A percentile compares a stretch with the other conserved stretches of the same genome.
Conservation (phyloP, 2,329 filamentous ascomycete species). For the Didymella pomorum region DNA sequence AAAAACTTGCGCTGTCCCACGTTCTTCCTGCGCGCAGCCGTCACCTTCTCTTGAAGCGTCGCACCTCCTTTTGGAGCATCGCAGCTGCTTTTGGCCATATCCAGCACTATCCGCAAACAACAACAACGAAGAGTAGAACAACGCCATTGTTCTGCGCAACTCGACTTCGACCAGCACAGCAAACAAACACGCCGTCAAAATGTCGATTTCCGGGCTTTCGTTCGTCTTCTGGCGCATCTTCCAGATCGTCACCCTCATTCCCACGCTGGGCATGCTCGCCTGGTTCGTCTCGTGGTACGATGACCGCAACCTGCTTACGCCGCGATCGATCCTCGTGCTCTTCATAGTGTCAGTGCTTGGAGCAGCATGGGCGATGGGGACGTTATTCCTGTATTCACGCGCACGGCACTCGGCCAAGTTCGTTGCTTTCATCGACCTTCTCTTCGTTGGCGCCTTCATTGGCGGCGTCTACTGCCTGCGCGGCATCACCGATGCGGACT, state of each 20-base stretch:
- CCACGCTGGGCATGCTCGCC: constrained; percentile 67
- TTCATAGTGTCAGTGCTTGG: constrained; percentile 71
- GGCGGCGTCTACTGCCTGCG: constrained; percentile 67
- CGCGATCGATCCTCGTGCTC: constrained; percentile 67
- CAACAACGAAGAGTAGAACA: constrained; percentile 9
- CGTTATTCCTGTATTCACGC: constrained; percentile 65
- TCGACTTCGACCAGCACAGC: neutral
- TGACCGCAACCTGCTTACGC: constrained; percentile 65
- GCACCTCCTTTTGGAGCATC: constrained; percentile 8
- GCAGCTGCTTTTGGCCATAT: constrained; percentile 5
- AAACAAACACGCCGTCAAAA: constrained; percentile 36
- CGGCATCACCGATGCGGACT: constrained; percentile 69
- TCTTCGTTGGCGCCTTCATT: constrained; percentile 70
- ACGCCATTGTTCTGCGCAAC: constrained; percentile 6
- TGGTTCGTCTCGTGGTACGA: constrained; percentile 70
- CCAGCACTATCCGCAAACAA: neutral
- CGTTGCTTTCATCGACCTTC: constrained; percentile 68
- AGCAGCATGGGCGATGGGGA: constrained; percentile 68
- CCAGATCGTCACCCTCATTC: constrained; percentile 69
- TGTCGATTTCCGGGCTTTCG: constrained; percentile 63
- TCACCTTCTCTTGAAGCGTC: constrained; percentile 4
- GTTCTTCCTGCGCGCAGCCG: constrained; percentile 6
- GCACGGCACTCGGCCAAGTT: constrained; percentile 67
- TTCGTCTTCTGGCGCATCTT: constrained; percentile 69
- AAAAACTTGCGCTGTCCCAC: constrained; percentile 15